These are phyloP conservation scores for Tieghemiomyces parasiticus DNA, from an alignment of 192 early-diverging fungal genomes.

Conservation along the genomic window DNA sequence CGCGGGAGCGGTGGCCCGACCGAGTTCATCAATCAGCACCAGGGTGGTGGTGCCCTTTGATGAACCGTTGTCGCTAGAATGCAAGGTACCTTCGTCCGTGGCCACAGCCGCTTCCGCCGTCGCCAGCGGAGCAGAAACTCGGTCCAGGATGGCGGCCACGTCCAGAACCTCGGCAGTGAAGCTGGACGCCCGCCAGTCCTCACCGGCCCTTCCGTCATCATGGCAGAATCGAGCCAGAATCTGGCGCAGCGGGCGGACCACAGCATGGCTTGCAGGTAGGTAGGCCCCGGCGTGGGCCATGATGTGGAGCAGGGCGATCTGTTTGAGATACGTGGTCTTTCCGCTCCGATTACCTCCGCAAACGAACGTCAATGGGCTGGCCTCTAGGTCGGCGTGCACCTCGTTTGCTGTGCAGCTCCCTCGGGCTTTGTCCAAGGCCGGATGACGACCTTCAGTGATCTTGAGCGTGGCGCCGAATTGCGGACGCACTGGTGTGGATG, in stretches of 20 bases:
- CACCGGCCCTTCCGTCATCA: background rate
- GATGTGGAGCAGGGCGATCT: constrained; percentile 29
- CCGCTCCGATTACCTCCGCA: background rate
- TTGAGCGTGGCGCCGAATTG: background rate
- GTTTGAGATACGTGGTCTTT: constrained; percentile 4
- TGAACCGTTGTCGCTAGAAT: no score
- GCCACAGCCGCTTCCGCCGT: no score
- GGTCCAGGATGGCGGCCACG: background rate
- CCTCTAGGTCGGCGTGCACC: background rate
- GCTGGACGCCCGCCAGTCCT: background rate
- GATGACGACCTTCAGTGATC: background rate
- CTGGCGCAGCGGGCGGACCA: background rate
- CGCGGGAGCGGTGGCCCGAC: constrained; percentile 25
- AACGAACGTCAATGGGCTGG: background rate
- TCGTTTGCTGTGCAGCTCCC: background rate
- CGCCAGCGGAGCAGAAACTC: background rate
- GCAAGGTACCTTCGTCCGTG: no score
- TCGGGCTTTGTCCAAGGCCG: background rate
- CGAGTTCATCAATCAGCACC: constrained; percentile 40
- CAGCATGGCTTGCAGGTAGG: constrained; percentile 19
- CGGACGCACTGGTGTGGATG: background rate
- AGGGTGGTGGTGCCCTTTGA: constrained; percentile 25
- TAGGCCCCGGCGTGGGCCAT: constrained; percentile 39
- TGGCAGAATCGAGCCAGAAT: background rate
- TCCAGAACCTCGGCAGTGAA: background rate